These are phyloP conservation scores for Puccinia horiana DNA, from an alignment of 1,284 basidiomycete species.

Conservation along the genomic window DNA sequence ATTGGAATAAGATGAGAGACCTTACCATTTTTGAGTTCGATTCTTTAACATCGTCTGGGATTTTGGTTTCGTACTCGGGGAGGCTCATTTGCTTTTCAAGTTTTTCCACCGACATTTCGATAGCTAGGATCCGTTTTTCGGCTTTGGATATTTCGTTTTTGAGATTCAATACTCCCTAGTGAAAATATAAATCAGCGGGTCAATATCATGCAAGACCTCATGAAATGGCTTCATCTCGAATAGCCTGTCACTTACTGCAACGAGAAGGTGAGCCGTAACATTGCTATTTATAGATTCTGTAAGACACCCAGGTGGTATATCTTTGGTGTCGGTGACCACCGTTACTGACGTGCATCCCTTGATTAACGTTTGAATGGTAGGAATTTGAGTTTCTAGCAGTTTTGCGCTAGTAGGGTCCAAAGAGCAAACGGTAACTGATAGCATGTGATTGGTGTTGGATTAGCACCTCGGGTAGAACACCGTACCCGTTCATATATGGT, in stretches of 20 bases:
- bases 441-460: conserved; percentile 63
- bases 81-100: conserved; percentile 72
- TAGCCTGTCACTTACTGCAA: conserved; percentile 66
- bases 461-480: conserved; percentile 66
- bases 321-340: conserved; percentile 65
- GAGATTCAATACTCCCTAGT: conserved; percentile 78
- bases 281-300: conserved; percentile 75
- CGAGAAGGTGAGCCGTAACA: conserved; percentile 76
- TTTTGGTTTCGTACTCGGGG: conserved; percentile 73
- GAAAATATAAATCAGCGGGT: not conserved
- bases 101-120: conserved; percentile 72
- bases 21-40: conserved; percentile 77
- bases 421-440: conserved; percentile 44
- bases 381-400: conserved; percentile 70
- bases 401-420: not conserved
- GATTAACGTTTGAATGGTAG: conserved; percentile 77
- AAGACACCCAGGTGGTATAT: conserved; percentile 83
- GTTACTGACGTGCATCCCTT: conserved; percentile 80
- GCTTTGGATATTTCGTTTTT: conserved; percentile 80
- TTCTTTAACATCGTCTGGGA: conserved; percentile 73
- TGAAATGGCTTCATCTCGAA: not conserved
- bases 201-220: not conserved
- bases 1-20: conserved; percentile 9
- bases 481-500: not conserved
- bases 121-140: conserved; percentile 69